Percentiles rank a stretch among this genome's conserved stretches.
These are phyloP conservation scores for Funneliformis geosporum DNA, from an alignment of 192 early-diverging fungal species.

Conservation along the genomic window DNA sequence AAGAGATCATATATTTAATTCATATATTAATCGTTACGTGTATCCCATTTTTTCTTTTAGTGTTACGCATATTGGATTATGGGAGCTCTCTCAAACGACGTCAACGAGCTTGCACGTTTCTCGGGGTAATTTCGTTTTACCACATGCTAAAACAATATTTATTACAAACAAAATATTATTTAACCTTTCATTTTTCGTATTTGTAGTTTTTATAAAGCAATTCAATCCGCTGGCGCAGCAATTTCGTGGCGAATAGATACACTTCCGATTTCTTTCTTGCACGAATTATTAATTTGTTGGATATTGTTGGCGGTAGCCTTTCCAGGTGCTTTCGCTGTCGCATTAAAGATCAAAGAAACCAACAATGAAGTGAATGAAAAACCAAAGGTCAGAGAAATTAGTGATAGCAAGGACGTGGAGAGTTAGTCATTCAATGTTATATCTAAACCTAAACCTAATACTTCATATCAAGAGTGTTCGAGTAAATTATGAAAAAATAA, in stretches of 20 bases:
- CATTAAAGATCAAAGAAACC: conserved; percentile 37
- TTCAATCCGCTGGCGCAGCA: conserved; percentile 78
- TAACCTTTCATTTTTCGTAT: neutral
- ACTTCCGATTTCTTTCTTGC: conserved; percentile 36
- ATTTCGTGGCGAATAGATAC: conserved; percentile 73
- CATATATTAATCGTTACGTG: neutral
- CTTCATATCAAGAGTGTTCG: too few relatives aligned
- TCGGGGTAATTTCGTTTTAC: conserved; percentile 42
- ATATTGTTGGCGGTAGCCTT: conserved; percentile 41
- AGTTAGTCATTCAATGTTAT: too few relatives aligned
- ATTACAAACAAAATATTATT: too few relatives aligned
- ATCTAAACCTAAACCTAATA: too few relatives aligned
- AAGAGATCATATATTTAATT: neutral
- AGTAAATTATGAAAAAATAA: too few relatives aligned
- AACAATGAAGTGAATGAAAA: neutral
- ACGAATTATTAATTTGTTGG: conserved; percentile 44
- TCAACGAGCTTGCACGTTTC: conserved; percentile 68
- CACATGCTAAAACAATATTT: too few relatives aligned
- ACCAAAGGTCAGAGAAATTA: too few relatives aligned
- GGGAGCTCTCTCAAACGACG: conserved; percentile 83
- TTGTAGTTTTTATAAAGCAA: conserved; percentile 83
- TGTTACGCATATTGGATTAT: conserved; percentile 78
- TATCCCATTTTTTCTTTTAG: neutral
- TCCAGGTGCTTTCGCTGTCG: conserved; percentile 38
- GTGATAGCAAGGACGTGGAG: too few relatives aligned